phyloP scores from a whole-genome alignment of 768 basidiomycete species.

The Boletus reticulatus region DNA sequence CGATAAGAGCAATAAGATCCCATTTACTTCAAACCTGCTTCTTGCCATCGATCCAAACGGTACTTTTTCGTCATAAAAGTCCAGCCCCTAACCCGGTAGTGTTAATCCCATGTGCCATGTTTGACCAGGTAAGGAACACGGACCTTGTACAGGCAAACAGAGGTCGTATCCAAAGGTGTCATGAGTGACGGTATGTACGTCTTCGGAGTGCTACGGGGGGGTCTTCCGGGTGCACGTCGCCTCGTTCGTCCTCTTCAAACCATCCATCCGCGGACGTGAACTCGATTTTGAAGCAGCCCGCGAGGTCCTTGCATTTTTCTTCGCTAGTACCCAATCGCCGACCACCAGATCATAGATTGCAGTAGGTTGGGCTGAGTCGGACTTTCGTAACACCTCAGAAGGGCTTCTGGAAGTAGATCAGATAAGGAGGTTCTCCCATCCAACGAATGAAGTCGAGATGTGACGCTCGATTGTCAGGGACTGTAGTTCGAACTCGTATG shows the following conservation, averaged over 20 bases:
- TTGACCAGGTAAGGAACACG: background rate
- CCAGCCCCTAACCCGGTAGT: slow-evolving; percentile 45
- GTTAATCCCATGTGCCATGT: background rate
- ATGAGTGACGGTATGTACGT: slow-evolving; percentile 60
- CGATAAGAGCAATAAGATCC: background rate
- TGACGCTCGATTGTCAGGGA: too few relatives aligned
- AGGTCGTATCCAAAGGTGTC: slow-evolving; percentile 42
- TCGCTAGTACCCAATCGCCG: slow-evolving; percentile 30
- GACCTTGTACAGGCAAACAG: slow-evolving; percentile 67
- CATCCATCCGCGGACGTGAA: slow-evolving; percentile 56
- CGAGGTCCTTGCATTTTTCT: slow-evolving; percentile 36
- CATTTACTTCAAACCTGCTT: slow-evolving; percentile 39
- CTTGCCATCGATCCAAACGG: slow-evolving; percentile 60
- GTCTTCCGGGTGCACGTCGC: slow-evolving; percentile 62
- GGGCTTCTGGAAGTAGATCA: slow-evolving; percentile 47
- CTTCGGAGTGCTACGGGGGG: slow-evolving; percentile 47
- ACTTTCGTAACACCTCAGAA: slow-evolving; percentile 33
- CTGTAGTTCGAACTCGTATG: slow-evolving; percentile 47
- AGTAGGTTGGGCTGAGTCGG: slow-evolving; percentile 25
- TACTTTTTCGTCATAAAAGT: slow-evolving; percentile 70
- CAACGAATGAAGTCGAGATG: too few relatives aligned
- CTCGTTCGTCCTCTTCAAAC: slow-evolving; percentile 69
- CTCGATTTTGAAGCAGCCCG: slow-evolving; percentile 46
- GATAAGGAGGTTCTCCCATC: slow-evolving; percentile 58
- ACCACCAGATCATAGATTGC: slow-evolving; percentile 48